Percentiles rank a stretch among this genome's conserved stretches.
Evolutionary conservation across 148 eudicot species (phyloP).

Genomic region (Hydrangea macrophylla): DNA sequence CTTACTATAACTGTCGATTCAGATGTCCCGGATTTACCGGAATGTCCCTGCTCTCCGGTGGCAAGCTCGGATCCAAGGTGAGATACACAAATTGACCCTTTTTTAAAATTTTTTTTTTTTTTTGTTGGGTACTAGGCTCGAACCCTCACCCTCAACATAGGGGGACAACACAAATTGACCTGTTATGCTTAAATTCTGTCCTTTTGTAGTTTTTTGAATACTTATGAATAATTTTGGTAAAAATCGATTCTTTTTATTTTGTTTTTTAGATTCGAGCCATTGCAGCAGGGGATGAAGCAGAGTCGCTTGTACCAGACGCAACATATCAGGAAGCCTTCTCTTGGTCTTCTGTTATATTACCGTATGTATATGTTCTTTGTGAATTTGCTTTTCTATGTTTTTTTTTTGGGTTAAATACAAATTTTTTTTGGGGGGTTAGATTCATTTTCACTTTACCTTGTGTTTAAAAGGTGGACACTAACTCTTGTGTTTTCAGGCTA

Average conservation of each 20-base stretch:
- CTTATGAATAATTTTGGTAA: background rate
- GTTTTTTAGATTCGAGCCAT: constrained; percentile 30
- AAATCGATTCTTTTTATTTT: constrained; percentile 9
- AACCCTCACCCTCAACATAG: no score
- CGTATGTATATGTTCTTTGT: constrained; percentile 53
- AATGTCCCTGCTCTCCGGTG: constrained; percentile 6
- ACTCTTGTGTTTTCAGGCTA: no score
- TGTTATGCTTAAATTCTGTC: background rate
- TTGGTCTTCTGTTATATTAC: constrained; percentile 85
- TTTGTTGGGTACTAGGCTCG: no score
- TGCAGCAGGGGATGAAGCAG: constrained; percentile 36
- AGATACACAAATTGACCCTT: constrained; percentile 3
- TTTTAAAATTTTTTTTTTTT: no score
- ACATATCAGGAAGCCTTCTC: constrained; percentile 49
- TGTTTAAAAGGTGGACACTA: no score
- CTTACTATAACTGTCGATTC: constrained; percentile 4
- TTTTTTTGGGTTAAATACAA: background rate
- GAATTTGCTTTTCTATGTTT: background rate
- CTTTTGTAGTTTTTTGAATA: background rate
- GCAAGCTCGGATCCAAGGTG: constrained; percentile 21
- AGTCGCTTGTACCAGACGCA: constrained; percentile 27
- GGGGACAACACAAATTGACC: no score
- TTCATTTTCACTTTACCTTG: no score
- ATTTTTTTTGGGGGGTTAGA: background rate
- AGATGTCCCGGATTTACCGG: constrained; percentile 9